phyloP scores from a whole-genome alignment of 805 yeast genomes.

The Candida insectorum region DNA sequence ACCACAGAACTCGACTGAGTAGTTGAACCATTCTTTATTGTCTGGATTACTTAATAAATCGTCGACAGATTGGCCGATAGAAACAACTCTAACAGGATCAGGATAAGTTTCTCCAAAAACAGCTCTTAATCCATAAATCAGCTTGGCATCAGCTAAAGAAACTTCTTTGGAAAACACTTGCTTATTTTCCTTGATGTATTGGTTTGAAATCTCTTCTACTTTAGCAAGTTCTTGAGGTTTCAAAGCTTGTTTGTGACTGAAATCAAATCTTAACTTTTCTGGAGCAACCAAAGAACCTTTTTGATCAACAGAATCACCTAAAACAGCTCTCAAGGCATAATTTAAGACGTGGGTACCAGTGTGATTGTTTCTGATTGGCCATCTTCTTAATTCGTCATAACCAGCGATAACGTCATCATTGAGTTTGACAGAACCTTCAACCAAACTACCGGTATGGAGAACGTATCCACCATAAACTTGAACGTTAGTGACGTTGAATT shows the following conservation, averaged over 20 bases:
- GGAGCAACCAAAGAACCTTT: constrained; percentile 96
- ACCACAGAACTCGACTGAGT: constrained; percentile 96
- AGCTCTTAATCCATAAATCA: constrained; percentile 86
- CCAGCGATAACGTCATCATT: constrained; percentile 77
- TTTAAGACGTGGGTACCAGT: constrained; percentile 97
- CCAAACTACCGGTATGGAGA: constrained; percentile 84
- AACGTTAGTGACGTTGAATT: constrained; percentile 87
- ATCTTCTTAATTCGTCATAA: constrained; percentile 89
- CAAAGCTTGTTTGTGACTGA: constrained; percentile 87
- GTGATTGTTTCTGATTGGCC: constrained; percentile 96
- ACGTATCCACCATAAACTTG: constrained; percentile 94
- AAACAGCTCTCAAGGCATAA: constrained; percentile 77
- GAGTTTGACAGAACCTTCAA: constrained; percentile 70
- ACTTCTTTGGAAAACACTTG: constrained; percentile 83
- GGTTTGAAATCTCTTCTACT: constrained; percentile 73
- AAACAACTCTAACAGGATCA: constrained; percentile 97
- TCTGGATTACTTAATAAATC: constrained; percentile 71
- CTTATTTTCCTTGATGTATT: constrained; percentile 66
- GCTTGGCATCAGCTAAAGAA: constrained; percentile 64
- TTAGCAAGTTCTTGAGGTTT: constrained; percentile 64
- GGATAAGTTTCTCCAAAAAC: constrained; percentile 99
- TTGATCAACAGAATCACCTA: constrained; percentile 90
- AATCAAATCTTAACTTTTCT: constrained; percentile 94
- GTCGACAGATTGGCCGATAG: constrained; percentile 88
- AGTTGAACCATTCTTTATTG: constrained; percentile 69